Evolutionary conservation across 1,284 basidiomycete genomes (phyloP).

Genomic region (Cryptococcus sp.): DNA sequence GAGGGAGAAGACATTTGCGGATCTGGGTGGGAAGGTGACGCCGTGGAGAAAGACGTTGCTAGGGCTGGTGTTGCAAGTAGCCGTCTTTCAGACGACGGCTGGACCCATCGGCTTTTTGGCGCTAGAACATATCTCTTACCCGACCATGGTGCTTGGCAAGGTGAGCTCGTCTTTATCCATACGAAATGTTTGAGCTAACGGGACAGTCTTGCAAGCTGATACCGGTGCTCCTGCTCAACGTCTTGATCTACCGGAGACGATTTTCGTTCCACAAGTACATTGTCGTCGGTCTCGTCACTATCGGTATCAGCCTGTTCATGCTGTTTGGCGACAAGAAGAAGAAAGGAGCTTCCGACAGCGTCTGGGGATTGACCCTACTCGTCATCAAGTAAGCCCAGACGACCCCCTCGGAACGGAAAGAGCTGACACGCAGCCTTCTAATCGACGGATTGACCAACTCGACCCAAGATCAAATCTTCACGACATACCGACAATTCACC

Average conservation of each 20-base stretch:
- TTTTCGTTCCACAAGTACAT: conserved; percentile 93
- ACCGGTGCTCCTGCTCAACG: conserved; percentile 54
- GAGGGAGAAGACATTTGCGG: neutral
- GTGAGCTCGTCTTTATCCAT: conserved; percentile 15
- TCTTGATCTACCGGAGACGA: conserved; percentile 66
- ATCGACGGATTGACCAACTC: conserved; percentile 93
- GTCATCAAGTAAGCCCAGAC: conserved; percentile 36
- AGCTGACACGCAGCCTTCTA: conserved; percentile 62
- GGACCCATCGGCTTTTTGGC: conserved; percentile 94
- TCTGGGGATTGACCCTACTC: conserved; percentile 38
- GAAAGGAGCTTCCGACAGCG: conserved; percentile 42
- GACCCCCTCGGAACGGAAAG: neutral
- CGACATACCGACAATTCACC: conserved; percentile 35
- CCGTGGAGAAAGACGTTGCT: conserved; percentile 22
- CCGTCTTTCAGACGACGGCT: conserved; percentile 81
- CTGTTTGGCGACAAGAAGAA: conserved; percentile 53
- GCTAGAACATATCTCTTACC: conserved; percentile 93
- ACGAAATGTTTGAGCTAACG: neutral
- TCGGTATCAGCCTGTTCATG: conserved; percentile 95
- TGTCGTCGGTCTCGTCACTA: conserved; percentile 85
- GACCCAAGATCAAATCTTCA: conserved; percentile 97
- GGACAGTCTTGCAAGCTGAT: conserved; percentile 76
- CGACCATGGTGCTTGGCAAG: conserved; percentile 96
- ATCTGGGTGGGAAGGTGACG: neutral
- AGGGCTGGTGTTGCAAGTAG: conserved; percentile 68